Conservation (phyloP, 305 asterid genomes). For the Solanum chacoense region DNA sequence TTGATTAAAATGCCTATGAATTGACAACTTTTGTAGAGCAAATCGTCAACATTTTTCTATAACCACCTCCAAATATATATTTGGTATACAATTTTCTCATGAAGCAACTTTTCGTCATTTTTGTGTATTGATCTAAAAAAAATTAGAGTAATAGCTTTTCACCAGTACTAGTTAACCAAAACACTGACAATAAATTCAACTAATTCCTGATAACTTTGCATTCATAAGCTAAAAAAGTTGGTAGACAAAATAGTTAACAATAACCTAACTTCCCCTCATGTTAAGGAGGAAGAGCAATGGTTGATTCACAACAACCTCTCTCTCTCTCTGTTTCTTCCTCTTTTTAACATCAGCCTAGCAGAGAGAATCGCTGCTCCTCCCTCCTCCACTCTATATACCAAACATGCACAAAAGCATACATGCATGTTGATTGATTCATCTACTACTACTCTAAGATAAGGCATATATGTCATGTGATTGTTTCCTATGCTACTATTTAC, state of each 20-base stretch:
- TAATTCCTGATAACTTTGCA: background rate
- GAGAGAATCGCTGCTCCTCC: background rate
- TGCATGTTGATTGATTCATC: background rate
- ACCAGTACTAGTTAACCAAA: background rate
- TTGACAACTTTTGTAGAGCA: background rate
- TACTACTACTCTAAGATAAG: background rate
- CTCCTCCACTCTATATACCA: background rate
- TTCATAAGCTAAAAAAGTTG: background rate
- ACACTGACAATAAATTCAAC: background rate
- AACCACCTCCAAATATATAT: background rate
- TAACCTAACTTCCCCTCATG: background rate
- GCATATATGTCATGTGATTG: background rate
- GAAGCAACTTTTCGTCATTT: background rate
- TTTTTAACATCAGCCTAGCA: background rate
- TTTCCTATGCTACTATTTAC: background rate
- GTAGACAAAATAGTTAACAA: background rate
- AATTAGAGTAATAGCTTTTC: background rate
- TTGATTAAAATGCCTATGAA: background rate
- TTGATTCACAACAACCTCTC: background rate
- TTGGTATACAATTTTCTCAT: background rate
- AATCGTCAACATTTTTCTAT: background rate
- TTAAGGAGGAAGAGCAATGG: background rate
- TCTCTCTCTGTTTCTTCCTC: background rate
- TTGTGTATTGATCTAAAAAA: background rate
- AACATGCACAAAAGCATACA: background rate